A percentile compares a stretch with the other conserved stretches of the same genome.
Evolutionary conservation across 441 rosid species (phyloP).

Genomic region (Omphalea diandra): DNA sequence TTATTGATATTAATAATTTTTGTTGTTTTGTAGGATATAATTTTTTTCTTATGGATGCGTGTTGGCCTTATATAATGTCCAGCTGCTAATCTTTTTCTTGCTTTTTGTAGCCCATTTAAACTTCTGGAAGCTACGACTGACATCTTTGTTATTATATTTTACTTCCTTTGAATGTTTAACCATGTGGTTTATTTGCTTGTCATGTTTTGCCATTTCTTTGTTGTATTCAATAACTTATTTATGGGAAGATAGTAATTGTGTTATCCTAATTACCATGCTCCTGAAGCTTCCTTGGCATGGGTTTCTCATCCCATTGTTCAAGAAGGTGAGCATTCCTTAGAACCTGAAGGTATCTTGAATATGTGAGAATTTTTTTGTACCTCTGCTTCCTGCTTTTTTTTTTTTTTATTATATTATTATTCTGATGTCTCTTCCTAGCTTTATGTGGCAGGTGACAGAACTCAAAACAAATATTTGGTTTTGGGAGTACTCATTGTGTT

Average conservation of each 20-base stretch:
- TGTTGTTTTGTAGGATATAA: slow-evolving; percentile 47
- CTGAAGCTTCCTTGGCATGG: slow-evolving; percentile 30
- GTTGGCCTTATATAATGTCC: slow-evolving; percentile 32
- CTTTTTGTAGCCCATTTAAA: slow-evolving; percentile 30
- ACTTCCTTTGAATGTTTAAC: slow-evolving; percentile 20
- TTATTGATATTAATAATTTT: slow-evolving; percentile 33
- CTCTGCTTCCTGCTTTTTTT: not conserved
- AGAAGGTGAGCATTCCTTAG: slow-evolving; percentile 26
- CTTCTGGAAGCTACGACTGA: slow-evolving; percentile 26
- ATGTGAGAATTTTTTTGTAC: slow-evolving; percentile 16
- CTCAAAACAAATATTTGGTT: slow-evolving; percentile 14
- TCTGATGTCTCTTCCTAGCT: slow-evolving; percentile 30
- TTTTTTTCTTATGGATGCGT: slow-evolving; percentile 31
- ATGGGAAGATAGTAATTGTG: slow-evolving; percentile 27
- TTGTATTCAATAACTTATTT: slow-evolving; percentile 13
- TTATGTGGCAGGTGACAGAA: slow-evolving; percentile 34
- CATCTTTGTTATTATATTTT: slow-evolving; percentile 26
- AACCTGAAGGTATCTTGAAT: slow-evolving; percentile 25
- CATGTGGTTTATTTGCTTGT: slow-evolving; percentile 12
- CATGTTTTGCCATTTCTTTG: slow-evolving; percentile 10
- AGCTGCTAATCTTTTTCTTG: slow-evolving; percentile 28
- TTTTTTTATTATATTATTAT: not conserved
- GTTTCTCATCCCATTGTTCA: slow-evolving; percentile 22
- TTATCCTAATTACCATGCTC: slow-evolving; percentile 18
- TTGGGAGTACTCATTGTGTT: slow-evolving; percentile 2